Percentiles rank a stretch among this genome's conserved stretches.
Evolutionary conservation across 108 stramenopile species (phyloP).

Genomic region (Asterionellopsis glacialis): DNA sequence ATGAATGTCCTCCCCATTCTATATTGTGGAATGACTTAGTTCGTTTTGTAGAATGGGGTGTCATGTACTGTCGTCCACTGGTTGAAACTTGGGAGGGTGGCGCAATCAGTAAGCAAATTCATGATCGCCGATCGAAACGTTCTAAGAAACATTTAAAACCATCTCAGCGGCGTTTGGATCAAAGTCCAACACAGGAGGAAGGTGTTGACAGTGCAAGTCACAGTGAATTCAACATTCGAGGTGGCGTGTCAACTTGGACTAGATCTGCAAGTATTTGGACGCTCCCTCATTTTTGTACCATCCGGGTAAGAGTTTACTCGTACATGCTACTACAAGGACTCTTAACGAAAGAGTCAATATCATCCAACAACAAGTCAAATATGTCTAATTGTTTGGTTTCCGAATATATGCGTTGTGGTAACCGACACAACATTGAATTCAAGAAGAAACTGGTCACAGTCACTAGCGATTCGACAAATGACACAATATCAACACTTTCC

Average conservation of each 20-base stretch:
- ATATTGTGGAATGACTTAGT: background rate
- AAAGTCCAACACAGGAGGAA: background rate
- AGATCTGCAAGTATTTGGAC: background rate
- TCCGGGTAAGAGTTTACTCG: background rate
- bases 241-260: background rate
- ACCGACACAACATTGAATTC: background rate
- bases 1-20: too few species aligned
- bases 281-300: background rate
- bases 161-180: too few species aligned
- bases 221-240: background rate
- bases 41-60: constrained; percentile 6
- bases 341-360: background rate
- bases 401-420: background rate
- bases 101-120: background rate
- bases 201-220: background rate
- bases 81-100: constrained; percentile 12
- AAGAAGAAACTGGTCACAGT: too few species aligned
- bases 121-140: background rate
- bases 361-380: too few species aligned
- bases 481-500: too few species aligned
- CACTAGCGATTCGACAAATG: too few species aligned
- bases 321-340: background rate
- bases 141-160: background rate
- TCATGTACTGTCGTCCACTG: constrained; percentile 17
- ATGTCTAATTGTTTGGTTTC: background rate